Conservation (phyloP, 2,329 filamentous ascomycete species). For the Pyricularia sp. region DNA sequence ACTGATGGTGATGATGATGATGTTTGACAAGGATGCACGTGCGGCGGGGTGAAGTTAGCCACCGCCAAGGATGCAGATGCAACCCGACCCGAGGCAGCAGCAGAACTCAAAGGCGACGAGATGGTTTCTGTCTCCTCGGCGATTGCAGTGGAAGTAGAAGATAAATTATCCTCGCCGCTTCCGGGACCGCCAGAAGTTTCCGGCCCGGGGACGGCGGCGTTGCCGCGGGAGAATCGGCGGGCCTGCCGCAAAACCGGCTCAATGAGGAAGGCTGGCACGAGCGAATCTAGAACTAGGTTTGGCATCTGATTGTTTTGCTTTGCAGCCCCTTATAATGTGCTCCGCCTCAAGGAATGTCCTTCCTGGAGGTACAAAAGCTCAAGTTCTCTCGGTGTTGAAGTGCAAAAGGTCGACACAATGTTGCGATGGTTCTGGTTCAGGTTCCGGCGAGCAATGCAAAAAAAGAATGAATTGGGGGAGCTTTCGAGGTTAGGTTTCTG, state of each 20-base stretch:
- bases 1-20: neutral
- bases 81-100: neutral
- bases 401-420: neutral
- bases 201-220: slow-evolving; percentile 14
- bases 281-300: slow-evolving; percentile 33
- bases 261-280: slow-evolving; percentile 57
- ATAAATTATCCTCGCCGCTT: neutral
- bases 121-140: neutral
- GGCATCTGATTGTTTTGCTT: slow-evolving; percentile 5
- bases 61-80: neutral
- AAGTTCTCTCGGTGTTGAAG: too few relatives aligned
- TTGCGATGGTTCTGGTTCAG: neutral
- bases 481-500: neutral
- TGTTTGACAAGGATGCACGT: neutral
- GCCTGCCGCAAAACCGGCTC: slow-evolving; percentile 58
- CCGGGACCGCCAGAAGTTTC: neutral
- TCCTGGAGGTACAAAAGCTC: neutral
- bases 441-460: neutral
- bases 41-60: neutral
- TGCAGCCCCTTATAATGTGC: neutral
- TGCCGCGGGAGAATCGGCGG: slow-evolving; percentile 44
- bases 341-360: neutral
- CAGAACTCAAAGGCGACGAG: neutral
- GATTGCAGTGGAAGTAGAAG: neutral
- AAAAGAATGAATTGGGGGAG: neutral